These are phyloP conservation scores for Botrytis sinoallii DNA, from an alignment of 2,329 filamentous ascomycete genomes.

Conservation along the genomic window DNA sequence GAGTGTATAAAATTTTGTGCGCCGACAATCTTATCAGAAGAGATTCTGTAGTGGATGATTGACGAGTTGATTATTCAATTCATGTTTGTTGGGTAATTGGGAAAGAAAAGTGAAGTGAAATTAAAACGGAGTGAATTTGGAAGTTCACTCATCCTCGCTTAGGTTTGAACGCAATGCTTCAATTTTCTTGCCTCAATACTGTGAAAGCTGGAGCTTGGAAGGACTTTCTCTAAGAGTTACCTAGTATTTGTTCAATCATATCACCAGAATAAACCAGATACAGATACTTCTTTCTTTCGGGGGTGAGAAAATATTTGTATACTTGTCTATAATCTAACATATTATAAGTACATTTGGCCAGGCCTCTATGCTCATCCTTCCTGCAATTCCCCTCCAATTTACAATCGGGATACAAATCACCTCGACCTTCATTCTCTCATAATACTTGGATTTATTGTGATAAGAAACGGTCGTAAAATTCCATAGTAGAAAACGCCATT, in stretches of 20 bases:
- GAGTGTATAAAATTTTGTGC: no score
- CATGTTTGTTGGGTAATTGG: neutral
- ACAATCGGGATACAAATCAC: fast-evolving
- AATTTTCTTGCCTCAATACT: neutral
- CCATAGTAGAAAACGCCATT: neutral
- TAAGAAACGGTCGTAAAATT: neutral
- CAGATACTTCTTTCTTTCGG: neutral
- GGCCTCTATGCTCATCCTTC: neutral
- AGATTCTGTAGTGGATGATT: fast-evolving
- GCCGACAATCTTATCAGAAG: neutral
- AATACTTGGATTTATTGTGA: neutral
- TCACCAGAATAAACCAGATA: neutral
- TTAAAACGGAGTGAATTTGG: neutral
- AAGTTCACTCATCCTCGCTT: neutral
- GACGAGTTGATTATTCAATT: neutral
- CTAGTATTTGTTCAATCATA: neutral
- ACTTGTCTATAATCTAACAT: neutral
- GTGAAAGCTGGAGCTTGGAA: neutral
- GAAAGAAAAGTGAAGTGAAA: neutral
- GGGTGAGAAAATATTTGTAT: neutral
- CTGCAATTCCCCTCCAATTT: neutral
- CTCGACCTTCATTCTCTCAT: neutral
- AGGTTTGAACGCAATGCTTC: neutral
- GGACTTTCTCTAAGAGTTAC: no score
- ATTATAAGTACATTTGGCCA: neutral